Conservation (phyloP, 1,139 yeast genomes). For the Ogataea hybrid region DNA sequence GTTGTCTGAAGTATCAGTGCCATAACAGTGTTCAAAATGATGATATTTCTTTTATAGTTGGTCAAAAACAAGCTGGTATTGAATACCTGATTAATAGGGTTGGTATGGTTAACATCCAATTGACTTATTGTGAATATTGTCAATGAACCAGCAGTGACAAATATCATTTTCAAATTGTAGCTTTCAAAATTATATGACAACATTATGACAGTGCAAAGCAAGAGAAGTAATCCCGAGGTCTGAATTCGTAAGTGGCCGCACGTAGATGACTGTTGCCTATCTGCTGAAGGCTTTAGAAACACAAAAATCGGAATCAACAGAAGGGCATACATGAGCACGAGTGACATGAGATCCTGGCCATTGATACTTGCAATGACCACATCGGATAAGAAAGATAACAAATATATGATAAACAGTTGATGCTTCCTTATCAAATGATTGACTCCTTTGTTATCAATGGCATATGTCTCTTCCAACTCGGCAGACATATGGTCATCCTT, state of each 20-base stretch:
- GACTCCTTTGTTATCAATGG: constrained; percentile 10
- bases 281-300: constrained; percentile 19
- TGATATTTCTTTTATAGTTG: constrained; percentile 25
- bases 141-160: constrained; percentile 30
- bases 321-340: constrained; percentile 23
- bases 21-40: constrained; percentile 25
- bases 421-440: constrained; percentile 14
- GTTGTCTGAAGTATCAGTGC: constrained; percentile 23
- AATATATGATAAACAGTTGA: constrained; percentile 20
- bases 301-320: constrained; percentile 18
- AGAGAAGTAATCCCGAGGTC: constrained; percentile 12
- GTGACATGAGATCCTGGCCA: background rate
- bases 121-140: constrained; percentile 28
- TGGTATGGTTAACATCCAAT: constrained; percentile 21
- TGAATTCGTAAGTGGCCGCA: constrained; percentile 14
- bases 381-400: constrained; percentile 18
- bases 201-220: constrained; percentile 12
- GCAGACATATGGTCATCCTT: constrained; percentile 15
- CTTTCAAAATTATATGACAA: constrained; percentile 14
- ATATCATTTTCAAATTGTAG: constrained; percentile 28
- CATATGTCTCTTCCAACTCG: constrained; percentile 20
- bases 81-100: constrained; percentile 16
- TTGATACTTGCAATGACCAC: background rate
- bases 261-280: background rate
- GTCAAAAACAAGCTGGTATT: constrained; percentile 23